Conservation (phyloP, 2,329 filamentous ascomycete genomes). For the Pseudogymnoascus sp. region DNA sequence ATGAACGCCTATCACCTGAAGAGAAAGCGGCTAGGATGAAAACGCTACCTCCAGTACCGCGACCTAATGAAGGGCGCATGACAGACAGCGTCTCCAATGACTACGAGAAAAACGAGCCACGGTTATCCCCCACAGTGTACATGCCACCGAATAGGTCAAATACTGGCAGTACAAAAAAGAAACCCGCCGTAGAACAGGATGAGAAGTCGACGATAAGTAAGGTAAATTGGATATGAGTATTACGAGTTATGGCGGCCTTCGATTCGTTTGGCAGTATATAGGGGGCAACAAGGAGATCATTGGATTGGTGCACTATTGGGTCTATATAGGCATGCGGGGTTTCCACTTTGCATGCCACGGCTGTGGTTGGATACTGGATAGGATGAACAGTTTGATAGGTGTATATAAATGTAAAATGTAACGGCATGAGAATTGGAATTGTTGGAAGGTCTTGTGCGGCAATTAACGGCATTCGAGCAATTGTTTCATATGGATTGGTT, state of each 20-base stretch:
- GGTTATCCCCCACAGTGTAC: background rate
- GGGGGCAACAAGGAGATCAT: background rate
- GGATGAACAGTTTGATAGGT: background rate
- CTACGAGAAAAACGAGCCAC: slow-evolving; percentile 14
- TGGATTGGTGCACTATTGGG: background rate
- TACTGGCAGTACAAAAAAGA: background rate
- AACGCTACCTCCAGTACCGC: slow-evolving; percentile 26
- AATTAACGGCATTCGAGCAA: background rate
- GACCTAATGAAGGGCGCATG: slow-evolving; percentile 11
- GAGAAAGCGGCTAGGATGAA: slow-evolving; percentile 31
- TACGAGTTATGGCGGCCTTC: slow-evolving; percentile 1
- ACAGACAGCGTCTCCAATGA: slow-evolving; percentile 27
- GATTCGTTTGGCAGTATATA: background rate
- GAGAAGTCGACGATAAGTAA: background rate
- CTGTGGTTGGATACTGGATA: background rate
- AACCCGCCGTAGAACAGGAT: background rate
- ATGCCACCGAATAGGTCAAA: background rate
- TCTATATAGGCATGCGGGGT: background rate
- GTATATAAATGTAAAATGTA: slow-evolving; percentile 2
- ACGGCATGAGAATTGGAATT: background rate
- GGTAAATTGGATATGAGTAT: background rate
- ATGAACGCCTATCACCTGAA: slow-evolving; percentile 21
- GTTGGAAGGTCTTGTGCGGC: background rate
- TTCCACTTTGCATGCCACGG: background rate
- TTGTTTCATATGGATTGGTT: background rate